Evolutionary conservation across 306 rosid genomes (phyloP).

Genomic region (Vachellia collinsii): DNA sequence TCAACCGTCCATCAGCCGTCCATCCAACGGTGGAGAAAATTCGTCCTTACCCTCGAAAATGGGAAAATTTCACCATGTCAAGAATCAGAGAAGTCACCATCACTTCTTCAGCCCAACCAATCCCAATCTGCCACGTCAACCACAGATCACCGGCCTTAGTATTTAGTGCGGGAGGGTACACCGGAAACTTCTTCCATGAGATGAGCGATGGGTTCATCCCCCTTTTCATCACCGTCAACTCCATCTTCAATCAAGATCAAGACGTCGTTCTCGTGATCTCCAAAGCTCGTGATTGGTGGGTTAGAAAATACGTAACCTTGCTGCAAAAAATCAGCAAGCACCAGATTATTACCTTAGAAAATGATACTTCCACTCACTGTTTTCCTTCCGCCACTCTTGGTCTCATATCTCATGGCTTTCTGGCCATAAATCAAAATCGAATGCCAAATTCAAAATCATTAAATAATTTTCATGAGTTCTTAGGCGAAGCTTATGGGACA

Average conservation of each 20-base stretch:
- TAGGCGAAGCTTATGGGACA: constrained; percentile 40
- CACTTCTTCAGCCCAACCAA: not conserved
- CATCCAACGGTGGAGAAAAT: constrained; percentile 34
- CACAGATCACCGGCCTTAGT: constrained; percentile 33
- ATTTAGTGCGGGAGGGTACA: constrained; percentile 51
- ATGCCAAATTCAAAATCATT: constrained; percentile 32
- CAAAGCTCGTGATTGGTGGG: constrained; percentile 56
- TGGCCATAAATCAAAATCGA: constrained; percentile 37
- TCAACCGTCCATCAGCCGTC: constrained; percentile 22
- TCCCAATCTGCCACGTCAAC: constrained; percentile 5
- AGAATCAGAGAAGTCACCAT: constrained; percentile 31
- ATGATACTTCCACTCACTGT: constrained; percentile 51
- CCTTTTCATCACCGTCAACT: constrained; percentile 47
- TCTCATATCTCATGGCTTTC: constrained; percentile 50
- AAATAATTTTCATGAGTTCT: constrained; percentile 41
- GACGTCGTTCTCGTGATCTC: constrained; percentile 46
- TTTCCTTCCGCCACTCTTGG: constrained; percentile 52
- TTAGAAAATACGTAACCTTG: constrained; percentile 36
- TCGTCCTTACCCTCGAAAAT: constrained; percentile 51
- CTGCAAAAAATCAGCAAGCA: constrained; percentile 38
- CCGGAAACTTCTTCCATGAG: constrained; percentile 57
- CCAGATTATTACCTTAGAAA: constrained; percentile 47
- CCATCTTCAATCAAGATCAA: constrained; percentile 5
- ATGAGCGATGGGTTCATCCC: constrained; percentile 50
- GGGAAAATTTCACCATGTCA: constrained; percentile 35